Conservation (phyloP, 805 yeast species). For the Yarrowia sp. region DNA sequence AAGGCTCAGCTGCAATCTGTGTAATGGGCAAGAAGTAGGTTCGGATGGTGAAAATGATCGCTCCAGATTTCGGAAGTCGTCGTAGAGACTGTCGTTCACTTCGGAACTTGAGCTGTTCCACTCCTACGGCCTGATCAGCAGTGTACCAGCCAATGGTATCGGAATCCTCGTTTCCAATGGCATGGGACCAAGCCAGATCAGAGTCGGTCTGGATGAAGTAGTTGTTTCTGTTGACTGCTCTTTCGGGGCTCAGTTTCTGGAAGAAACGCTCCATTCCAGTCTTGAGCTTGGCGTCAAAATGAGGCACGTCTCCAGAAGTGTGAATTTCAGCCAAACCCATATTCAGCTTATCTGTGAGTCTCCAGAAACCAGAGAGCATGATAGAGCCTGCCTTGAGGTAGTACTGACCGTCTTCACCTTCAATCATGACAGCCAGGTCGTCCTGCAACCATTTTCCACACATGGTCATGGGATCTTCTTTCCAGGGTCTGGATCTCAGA, state of each 20-base stretch:
- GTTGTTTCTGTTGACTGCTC: constrained; percentile 61
- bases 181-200: constrained; percentile 60
- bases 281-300: constrained; percentile 56
- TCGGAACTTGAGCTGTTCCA: constrained; percentile 43
- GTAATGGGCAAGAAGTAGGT: constrained; percentile 8
- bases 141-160: constrained; percentile 64
- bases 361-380: constrained; percentile 65
- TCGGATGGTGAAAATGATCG: neutral
- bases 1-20: neutral
- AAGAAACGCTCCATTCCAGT: constrained; percentile 67
- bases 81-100: neutral
- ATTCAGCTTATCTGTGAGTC: constrained; percentile 58
- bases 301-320: constrained; percentile 66
- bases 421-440: constrained; percentile 66
- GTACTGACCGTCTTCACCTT: constrained; percentile 56
- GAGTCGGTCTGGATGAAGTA: constrained; percentile 65
- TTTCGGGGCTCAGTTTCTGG: constrained; percentile 53
- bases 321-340: constrained; percentile 58
- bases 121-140: constrained; percentile 49
- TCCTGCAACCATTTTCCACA: constrained; percentile 61
- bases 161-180: constrained; percentile 53
- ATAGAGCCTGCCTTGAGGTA: constrained; percentile 60
- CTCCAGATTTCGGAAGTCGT: constrained; percentile 8
- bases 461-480: constrained; percentile 56
- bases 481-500: constrained; percentile 27